phyloP scores from a whole-genome alignment of 768 basidiomycete species.

The Suillus paluster region DNA sequence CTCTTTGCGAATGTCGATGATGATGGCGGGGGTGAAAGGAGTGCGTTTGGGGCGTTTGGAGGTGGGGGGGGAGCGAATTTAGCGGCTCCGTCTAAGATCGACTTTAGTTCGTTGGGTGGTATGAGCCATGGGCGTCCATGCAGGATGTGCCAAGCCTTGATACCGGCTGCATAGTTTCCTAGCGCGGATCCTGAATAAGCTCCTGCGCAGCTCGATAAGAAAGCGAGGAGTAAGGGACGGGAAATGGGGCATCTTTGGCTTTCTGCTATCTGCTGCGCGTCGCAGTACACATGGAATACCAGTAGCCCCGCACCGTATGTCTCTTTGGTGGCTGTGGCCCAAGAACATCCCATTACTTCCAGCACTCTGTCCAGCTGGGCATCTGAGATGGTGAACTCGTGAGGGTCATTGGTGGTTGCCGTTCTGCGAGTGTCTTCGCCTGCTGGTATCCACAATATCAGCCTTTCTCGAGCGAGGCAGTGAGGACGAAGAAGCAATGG shows the following conservation, averaged over 20 bases:
- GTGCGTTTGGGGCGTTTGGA: too few species aligned
- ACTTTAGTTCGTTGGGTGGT: too few species aligned
- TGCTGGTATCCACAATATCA: neutral
- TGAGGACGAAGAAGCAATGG: conserved; percentile 11
- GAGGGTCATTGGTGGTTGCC: neutral
- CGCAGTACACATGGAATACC: conserved; percentile 46
- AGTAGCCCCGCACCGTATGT: conserved; percentile 46
- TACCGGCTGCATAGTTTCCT: too few species aligned
- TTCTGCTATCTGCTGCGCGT: conserved; percentile 38
- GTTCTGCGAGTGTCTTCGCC: neutral
- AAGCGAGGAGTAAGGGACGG: conserved; percentile 13
- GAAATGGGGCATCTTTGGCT: conserved; percentile 32
- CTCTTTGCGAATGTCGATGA: too few species aligned
- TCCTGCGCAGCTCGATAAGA: conserved; percentile 21
- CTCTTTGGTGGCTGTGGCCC: conserved; percentile 35
- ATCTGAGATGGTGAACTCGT: conserved; percentile 13
- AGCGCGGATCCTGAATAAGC: too few species aligned
- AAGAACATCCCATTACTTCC: conserved; percentile 27
- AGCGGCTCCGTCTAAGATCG: too few species aligned
- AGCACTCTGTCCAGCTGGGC: conserved; percentile 29
- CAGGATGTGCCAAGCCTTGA: too few species aligned
- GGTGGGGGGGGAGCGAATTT: too few species aligned
- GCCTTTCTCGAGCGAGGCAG: conserved; percentile 7
- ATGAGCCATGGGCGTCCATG: too few species aligned
- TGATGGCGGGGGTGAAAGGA: too few species aligned